Evolutionary conservation across 306 rosid species (phyloP).

Genomic region (Trichosanthes cucumerina): DNA sequence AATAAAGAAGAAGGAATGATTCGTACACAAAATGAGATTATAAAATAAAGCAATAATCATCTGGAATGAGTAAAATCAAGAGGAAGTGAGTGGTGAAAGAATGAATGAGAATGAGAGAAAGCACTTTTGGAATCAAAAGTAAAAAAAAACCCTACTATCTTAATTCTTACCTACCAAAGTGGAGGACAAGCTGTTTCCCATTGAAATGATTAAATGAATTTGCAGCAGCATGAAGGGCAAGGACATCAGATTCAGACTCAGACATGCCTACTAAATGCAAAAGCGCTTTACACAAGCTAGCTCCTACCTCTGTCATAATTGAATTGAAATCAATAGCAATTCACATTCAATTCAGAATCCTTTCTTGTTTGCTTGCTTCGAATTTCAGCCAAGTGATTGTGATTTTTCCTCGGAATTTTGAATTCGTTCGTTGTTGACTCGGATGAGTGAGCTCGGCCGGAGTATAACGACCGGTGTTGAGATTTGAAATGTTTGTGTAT

Average conservation of each 20-base stretch:
- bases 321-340: background rate
- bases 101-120: background rate
- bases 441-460: background rate
- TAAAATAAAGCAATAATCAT: background rate
- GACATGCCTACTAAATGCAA: background rate
- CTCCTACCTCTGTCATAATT: background rate
- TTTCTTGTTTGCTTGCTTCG: background rate
- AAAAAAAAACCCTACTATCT: background rate
- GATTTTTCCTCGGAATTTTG: background rate
- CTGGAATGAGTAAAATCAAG: background rate
- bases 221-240: background rate
- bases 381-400: background rate
- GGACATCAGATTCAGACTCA: background rate
- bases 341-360: background rate
- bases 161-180: background rate
- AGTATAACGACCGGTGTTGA: background rate
- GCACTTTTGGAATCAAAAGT: background rate
- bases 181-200: conserved; percentile 6
- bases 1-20: background rate
- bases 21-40: background rate
- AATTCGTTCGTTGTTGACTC: background rate
- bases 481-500: background rate
- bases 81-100: background rate
- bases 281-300: background rate
- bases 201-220: background rate